Conservation (phyloP, 2,329 filamentous ascomycete species). For the Colletotrichum lini region DNA sequence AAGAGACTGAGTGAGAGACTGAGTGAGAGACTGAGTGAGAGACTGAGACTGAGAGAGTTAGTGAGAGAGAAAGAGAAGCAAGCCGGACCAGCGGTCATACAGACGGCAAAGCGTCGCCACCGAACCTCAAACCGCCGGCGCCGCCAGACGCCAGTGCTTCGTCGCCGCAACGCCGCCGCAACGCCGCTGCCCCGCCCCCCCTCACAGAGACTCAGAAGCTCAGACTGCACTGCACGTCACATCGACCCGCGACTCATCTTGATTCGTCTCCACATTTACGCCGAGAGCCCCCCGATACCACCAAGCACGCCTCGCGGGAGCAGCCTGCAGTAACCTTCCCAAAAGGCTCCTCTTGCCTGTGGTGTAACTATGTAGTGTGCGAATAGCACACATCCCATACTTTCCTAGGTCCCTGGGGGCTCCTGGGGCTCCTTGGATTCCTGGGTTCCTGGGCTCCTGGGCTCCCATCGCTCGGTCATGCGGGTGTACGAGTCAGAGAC, state of each 20-base stretch:
- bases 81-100: constrained; percentile 15
- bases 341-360: background rate
- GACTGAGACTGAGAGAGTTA: no score
- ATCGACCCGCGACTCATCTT: constrained; percentile 22
- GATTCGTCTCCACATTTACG: constrained; percentile 30
- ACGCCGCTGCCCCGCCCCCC: background rate
- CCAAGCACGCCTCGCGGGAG: background rate
- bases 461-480: no score
- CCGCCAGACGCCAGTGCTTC: constrained; percentile 22
- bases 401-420: background rate
- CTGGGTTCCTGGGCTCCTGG: no score
- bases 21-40: no score
- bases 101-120: constrained; percentile 16
- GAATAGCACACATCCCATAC: background rate
- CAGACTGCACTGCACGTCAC: constrained; percentile 21
- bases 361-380: no score
- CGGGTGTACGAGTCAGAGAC: no score
- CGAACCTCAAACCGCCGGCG: constrained; percentile 34
- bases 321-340: no score
- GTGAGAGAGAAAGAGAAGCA: background rate
- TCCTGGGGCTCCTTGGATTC: no score
- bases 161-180: no score
- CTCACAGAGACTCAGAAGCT: background rate
- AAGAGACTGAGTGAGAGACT: no score
- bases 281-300: constrained; percentile 26